These are phyloP conservation scores for Microcos paniculata DNA, from an alignment of 345 rosid species.

Conservation along the genomic window DNA sequence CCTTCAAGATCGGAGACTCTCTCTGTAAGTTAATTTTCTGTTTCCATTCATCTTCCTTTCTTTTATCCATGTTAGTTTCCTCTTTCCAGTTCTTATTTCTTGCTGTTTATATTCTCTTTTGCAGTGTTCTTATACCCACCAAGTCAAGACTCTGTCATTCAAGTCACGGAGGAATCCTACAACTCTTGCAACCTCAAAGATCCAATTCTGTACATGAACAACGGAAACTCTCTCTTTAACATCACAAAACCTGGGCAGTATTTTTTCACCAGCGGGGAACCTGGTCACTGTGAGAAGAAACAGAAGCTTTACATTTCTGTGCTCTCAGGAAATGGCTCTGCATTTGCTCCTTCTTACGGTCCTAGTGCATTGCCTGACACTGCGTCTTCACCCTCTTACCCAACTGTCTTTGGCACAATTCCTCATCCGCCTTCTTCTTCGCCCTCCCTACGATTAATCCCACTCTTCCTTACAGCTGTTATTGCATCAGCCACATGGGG, in stretches of 20 bases:
- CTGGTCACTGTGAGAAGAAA: slow-evolving; percentile 80
- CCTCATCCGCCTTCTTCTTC: slow-evolving; percentile 60
- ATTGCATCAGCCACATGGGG: slow-evolving; percentile 41
- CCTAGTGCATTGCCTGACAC: slow-evolving; percentile 50
- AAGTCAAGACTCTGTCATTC: slow-evolving; percentile 91
- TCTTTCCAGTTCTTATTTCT: not conserved
- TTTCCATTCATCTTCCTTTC: not conserved
- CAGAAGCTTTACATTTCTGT: slow-evolving; percentile 79
- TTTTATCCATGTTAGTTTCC: not conserved
- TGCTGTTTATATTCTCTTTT: not conserved
- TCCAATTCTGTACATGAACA: slow-evolving; percentile 81
- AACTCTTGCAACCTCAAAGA: slow-evolving; percentile 72
- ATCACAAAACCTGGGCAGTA: slow-evolving; percentile 58
- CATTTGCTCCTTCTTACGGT: slow-evolving; percentile 48
- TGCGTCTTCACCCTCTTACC: slow-evolving; percentile 63
- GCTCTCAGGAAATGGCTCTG: slow-evolving; percentile 45
- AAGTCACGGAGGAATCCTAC: slow-evolving; percentile 59
- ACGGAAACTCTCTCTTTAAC: slow-evolving; percentile 94
- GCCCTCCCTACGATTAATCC: slow-evolving; percentile 19
- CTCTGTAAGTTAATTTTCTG: slow-evolving; percentile 70
- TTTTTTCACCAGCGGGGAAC: slow-evolving; percentile 79
- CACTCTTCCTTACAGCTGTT: slow-evolving; percentile 33
- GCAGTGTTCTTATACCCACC: slow-evolving; percentile 98
- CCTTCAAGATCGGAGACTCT: slow-evolving; percentile 73
- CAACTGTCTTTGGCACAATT: slow-evolving; percentile 70